phyloP scores from a whole-genome alignment of 176 grass and related monocot species.

The Oryza australiensis region DNA sequence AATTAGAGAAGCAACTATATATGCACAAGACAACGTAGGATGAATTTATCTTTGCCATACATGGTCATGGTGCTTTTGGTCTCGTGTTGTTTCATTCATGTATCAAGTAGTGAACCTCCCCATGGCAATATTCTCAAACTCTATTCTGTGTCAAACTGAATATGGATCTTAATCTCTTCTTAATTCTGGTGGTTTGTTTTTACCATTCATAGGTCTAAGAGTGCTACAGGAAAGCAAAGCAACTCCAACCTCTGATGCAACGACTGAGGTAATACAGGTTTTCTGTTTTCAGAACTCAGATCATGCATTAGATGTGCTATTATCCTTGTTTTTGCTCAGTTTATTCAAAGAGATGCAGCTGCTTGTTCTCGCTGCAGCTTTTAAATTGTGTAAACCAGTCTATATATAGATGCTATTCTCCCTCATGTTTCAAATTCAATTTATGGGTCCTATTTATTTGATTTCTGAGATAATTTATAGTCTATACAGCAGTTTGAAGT shows the following conservation, averaged over 20 bases:
- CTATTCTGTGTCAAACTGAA: neutral
- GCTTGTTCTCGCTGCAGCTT: neutral
- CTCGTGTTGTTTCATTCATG: slow-evolving; percentile 15
- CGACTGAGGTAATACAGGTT: slow-evolving; percentile 1
- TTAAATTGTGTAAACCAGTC: neutral
- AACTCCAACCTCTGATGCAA: neutral
- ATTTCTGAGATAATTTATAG: neutral
- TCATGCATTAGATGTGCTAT: neutral
- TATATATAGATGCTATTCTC: neutral
- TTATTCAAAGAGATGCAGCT: neutral
- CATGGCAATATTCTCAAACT: slow-evolving; percentile 7
- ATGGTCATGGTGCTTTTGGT: slow-evolving; percentile 20
- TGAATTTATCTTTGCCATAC: neutral
- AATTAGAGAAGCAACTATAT: slow-evolving; percentile 19
- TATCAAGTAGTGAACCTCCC: slow-evolving; percentile 1
- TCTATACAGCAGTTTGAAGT: neutral
- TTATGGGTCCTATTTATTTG: neutral
- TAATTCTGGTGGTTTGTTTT: neutral
- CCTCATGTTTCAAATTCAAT: neutral
- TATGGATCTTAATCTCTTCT: neutral
- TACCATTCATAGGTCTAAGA: neutral
- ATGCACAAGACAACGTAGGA: neutral
- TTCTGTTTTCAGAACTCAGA: neutral
- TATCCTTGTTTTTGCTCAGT: neutral
- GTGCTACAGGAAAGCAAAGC: slow-evolving; percentile 2